Evolutionary conservation across 2,329 filamentous ascomycete genomes (phyloP), one percentile per base, ranked within the genome.

Genomic region (Penicillium sp.): DNA sequence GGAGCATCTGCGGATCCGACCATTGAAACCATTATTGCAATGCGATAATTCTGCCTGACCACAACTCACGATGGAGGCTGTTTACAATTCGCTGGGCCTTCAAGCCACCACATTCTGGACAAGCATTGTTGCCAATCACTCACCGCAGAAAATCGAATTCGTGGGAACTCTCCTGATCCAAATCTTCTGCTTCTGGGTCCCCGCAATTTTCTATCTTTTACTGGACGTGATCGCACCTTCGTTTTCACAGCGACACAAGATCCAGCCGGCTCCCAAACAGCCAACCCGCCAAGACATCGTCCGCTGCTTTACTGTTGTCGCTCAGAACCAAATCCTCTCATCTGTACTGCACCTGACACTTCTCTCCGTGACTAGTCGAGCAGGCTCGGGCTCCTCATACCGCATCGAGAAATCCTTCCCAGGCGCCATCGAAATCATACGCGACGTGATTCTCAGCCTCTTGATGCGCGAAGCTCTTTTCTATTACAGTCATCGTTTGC

Each of bases 401-500:
- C 72, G 72, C 18, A 67, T 83, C 42, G 67, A 72, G 0, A 18
- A 68, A 1, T 57, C 66, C 0, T 58, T 80, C 0, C 80, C 80
- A 2, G 48, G 72, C 0, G 13, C 65, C 0, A 21, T 29, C 10
- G 73, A 77, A 43, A 57, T 82, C 39, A 34, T 66, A 1, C 60
- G 66, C 6, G 76, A 84, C 59, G 55, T 83, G 21, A 5, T 69
- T 8, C 42, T 79, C 57, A 76, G 74, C 49, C 58, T 76, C 3
- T 57, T 77, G 7, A 57, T 75, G 7, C 78, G 81, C 45, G 82
- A 85, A 60, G 56, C 75, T 1, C 59, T 81, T 16, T 85, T 85
- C 68, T 85, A 85, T 70, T 83, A 82, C 60, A 64, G 73, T 22
- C 83, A 85, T 65, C 79, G 82, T 6, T 60, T 81, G 3, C 70